phyloP scores from a whole-genome alignment of 2,329 filamentous ascomycete genomes.

The Fusarium caatingaense region DNA sequence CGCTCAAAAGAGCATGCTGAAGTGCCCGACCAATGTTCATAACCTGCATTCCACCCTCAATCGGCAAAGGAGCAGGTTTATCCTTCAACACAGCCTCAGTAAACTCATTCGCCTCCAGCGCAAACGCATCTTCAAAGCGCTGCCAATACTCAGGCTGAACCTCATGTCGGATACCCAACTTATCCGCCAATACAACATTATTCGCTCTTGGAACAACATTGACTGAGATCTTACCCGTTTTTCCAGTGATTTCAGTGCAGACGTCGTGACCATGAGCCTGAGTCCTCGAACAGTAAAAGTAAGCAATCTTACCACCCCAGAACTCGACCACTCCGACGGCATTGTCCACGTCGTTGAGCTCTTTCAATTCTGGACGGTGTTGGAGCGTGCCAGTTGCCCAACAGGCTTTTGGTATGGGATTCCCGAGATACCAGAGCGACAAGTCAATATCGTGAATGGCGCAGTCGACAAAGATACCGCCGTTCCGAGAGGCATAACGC shows the following conservation, averaged over 20 bases:
- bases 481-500: constrained; percentile 70
- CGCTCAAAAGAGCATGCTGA: constrained; percentile 66
- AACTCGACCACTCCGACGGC: constrained; percentile 71
- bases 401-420: constrained; percentile 23
- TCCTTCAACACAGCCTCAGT: constrained; percentile 62
- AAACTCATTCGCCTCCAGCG: constrained; percentile 72
- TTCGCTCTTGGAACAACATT: constrained; percentile 67
- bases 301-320: constrained; percentile 70
- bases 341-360: constrained; percentile 46
- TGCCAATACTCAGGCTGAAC: constrained; percentile 72
- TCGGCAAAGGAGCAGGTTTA: constrained; percentile 56
- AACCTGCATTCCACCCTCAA: constrained; percentile 69
- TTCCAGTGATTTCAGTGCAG: constrained; percentile 72
- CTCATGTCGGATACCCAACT: constrained; percentile 61
- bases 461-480: constrained; percentile 77
- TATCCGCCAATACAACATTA: constrained; percentile 65
- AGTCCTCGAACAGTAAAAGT: constrained; percentile 72
- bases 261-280: constrained; percentile 74
- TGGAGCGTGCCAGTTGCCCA: constrained; percentile 29
- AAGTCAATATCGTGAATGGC: constrained; percentile 73
- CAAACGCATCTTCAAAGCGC: constrained; percentile 71
- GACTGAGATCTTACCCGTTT: constrained; percentile 69
- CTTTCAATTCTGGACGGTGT: constrained; percentile 44
- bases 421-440: constrained; percentile 47
- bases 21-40: constrained; percentile 70